These are phyloP conservation scores for Aspergillus alliaceus DNA, from an alignment of 2,329 filamentous ascomycete species.

Conservation along the genomic window DNA sequence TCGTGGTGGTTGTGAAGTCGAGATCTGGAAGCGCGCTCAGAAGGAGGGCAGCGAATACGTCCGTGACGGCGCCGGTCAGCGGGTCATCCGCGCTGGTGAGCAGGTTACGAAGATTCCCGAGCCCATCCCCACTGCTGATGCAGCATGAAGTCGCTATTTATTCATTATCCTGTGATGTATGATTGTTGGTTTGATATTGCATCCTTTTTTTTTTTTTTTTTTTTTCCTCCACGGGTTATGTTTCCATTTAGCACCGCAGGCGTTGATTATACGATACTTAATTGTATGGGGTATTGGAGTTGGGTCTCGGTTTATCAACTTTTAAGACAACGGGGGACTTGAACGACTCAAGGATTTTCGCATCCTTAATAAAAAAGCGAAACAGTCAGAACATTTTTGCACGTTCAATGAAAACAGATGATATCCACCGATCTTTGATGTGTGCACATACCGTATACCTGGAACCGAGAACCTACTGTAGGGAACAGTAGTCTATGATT, in stretches of 20 bases:
- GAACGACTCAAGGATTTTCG: neutral
- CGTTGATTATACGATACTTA: slow-evolving; percentile 14
- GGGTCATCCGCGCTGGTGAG: slow-evolving; percentile 80
- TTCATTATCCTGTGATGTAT: slow-evolving; percentile 8
- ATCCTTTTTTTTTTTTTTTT: slow-evolving; percentile 4
- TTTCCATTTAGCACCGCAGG: slow-evolving; percentile 25
- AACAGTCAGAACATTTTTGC: neutral
- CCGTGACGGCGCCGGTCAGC: slow-evolving; percentile 77
- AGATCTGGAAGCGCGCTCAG: slow-evolving; percentile 89
- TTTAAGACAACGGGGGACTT: neutral
- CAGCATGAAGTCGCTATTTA: slow-evolving; percentile 52
- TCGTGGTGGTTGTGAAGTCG: slow-evolving; percentile 81
- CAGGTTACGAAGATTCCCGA: slow-evolving; percentile 82
- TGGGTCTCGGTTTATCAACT: neutral
- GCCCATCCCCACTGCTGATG: slow-evolving; percentile 79
- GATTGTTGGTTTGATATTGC: slow-evolving; percentile 6
- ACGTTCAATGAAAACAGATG: neutral
- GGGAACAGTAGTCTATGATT: too few relatives aligned
- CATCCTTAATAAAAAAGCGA: neutral
- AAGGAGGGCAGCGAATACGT: slow-evolving; percentile 74
- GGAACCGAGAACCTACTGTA: too few relatives aligned
- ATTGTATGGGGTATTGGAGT: slow-evolving; percentile 18
- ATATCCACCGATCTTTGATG: slow-evolving; percentile 4
- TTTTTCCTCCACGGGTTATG: slow-evolving; percentile 13
- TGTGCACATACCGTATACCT: neutral